Conservation (phyloP, 805 yeast genomes). For the Pichia phayaonensis region DNA sequence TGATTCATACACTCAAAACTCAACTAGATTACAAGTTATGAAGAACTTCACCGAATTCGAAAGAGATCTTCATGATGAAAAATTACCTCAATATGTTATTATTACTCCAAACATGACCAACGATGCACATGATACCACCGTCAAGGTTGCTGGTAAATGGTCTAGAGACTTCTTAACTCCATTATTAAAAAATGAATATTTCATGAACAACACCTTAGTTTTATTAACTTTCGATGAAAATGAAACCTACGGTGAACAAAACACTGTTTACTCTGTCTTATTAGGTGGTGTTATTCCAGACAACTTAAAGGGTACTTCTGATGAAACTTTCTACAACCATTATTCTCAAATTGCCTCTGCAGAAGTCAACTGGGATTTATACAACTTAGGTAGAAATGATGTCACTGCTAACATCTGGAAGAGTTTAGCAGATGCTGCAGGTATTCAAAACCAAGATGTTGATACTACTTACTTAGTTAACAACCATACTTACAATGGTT, state of each 20-base stretch:
- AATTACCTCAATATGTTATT: slow-evolving; percentile 45
- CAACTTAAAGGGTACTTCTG: slow-evolving; percentile 34
- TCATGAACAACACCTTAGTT: slow-evolving; percentile 38
- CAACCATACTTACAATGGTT: slow-evolving; percentile 29
- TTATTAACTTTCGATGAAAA: slow-evolving; percentile 45
- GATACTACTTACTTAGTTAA: slow-evolving; percentile 29
- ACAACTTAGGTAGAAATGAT: slow-evolving; percentile 44
- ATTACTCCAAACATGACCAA: slow-evolving; percentile 48
- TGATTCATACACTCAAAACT: slow-evolving; percentile 31
- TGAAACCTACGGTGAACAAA: slow-evolving; percentile 35
- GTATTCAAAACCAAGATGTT: slow-evolving; percentile 25
- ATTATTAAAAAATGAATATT: slow-evolving; percentile 36
- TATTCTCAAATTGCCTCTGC: slow-evolving; percentile 43
- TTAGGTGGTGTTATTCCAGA: slow-evolving; percentile 43
- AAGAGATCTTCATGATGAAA: slow-evolving; percentile 31
- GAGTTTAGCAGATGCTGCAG: slow-evolving; percentile 32
- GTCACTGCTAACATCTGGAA: slow-evolving; percentile 42
- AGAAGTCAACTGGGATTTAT: slow-evolving; percentile 44
- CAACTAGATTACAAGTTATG: slow-evolving; percentile 35
- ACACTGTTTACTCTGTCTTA: slow-evolving; percentile 38
- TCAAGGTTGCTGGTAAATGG: slow-evolving; percentile 41
- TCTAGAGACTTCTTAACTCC: slow-evolving; percentile 37
- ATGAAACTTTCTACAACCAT: slow-evolving; percentile 43
- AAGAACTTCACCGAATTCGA: slow-evolving; percentile 41
- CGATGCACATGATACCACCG: slow-evolving; percentile 45